These are phyloP conservation scores for Rhodosporidiobolus sp. DNA, from an alignment of 768 basidiomycete genomes.

Conservation along the genomic window DNA sequence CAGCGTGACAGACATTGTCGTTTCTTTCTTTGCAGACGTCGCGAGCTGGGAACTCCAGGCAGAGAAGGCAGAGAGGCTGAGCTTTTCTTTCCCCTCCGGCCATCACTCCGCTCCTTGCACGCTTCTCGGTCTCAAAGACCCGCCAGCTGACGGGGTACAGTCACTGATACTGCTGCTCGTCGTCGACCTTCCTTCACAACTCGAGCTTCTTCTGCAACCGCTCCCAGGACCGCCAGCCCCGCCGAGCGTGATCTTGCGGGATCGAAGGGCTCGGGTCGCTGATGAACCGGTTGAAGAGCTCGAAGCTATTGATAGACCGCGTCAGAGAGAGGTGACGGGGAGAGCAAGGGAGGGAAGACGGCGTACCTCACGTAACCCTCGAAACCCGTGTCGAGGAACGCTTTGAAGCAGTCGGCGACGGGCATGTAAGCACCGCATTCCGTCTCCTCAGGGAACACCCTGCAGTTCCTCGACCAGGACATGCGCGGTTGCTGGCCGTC, in stretches of 20 bases:
- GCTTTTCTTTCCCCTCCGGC: no score
- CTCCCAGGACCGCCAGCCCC: slow-evolving; percentile 26
- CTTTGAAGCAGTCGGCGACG: slow-evolving; percentile 14
- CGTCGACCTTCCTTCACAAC: slow-evolving; percentile 2
- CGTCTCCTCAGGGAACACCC: slow-evolving; percentile 28
- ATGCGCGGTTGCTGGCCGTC: slow-evolving; percentile 28
- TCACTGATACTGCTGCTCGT: no score
- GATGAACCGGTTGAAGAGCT: slow-evolving; percentile 32
- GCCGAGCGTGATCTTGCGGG: slow-evolving; percentile 12
- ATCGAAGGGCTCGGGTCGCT: neutral
- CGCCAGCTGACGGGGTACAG: no score
- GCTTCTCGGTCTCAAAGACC: no score
- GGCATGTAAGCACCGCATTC: slow-evolving; percentile 26
- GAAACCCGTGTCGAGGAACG: slow-evolving; percentile 25
- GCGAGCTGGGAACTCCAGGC: neutral
- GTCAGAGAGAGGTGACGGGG: neutral
- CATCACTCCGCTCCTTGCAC: no score
- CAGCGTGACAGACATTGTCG: no score
- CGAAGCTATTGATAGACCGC: slow-evolving; percentile 14
- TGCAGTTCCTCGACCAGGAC: slow-evolving; percentile 27
- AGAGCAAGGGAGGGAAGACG: no score
- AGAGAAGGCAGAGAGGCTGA: neutral
- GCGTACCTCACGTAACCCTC: slow-evolving; percentile 33
- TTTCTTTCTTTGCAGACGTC: no score
- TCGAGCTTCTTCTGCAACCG: slow-evolving; percentile 8